These are phyloP conservation scores for Halocafeteria seosinensis DNA, from an alignment of 108 stramenopile species.

Conservation along the genomic window DNA sequence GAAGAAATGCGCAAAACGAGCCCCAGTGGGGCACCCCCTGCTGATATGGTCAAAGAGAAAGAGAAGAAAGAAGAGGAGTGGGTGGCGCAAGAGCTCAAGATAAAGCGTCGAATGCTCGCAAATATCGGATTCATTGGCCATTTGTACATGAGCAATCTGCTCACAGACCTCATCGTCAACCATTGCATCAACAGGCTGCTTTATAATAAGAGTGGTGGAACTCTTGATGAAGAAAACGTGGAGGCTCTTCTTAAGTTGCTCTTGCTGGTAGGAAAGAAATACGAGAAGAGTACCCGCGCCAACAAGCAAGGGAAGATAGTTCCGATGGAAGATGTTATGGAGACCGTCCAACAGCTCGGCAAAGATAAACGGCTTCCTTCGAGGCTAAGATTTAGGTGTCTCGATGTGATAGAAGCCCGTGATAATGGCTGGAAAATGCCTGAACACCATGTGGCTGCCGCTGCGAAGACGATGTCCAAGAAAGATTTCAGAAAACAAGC, in stretches of 20 bases:
- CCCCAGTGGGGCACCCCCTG: background rate
- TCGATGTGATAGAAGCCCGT: background rate
- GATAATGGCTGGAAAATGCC: background rate
- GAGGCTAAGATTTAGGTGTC: background rate
- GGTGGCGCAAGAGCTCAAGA: background rate
- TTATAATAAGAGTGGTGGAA: background rate
- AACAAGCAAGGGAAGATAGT: background rate
- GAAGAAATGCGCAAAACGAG: too few species aligned
- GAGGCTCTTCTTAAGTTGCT: background rate
- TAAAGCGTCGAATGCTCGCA: background rate
- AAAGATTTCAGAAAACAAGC: background rate
- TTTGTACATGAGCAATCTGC: background rate
- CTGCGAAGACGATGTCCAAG: background rate
- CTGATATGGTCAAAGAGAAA: background rate
- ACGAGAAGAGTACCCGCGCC: background rate
- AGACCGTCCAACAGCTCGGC: background rate
- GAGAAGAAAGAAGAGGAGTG: background rate
- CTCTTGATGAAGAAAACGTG: background rate
- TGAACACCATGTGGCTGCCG: background rate
- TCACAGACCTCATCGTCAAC: background rate
- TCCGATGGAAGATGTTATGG: background rate
- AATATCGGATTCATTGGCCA: background rate
- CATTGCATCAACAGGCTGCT: background rate
- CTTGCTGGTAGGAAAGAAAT: background rate
- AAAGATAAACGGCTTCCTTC: background rate